Conservation (phyloP, 164 flowering plant genomes). For the Chloranthus sessilifolius region DNA sequence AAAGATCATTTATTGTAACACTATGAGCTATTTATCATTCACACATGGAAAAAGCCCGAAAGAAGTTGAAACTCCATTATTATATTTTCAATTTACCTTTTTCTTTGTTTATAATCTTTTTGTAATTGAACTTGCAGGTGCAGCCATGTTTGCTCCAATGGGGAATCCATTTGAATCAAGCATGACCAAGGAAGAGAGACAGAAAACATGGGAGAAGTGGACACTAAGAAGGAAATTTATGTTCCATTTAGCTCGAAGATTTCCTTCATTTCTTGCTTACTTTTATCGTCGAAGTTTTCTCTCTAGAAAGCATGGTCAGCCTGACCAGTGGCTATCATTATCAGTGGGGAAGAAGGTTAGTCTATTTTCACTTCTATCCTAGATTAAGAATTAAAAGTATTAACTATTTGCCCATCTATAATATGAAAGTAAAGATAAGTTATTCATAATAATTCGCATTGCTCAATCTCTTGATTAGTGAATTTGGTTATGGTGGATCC, state of each 20-base stretch:
- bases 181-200: slow-evolving; percentile 79
- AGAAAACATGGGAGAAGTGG: slow-evolving; percentile 74
- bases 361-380: slow-evolving; percentile 1
- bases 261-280: slow-evolving; percentile 59
- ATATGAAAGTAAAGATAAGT: too few relatives aligned
- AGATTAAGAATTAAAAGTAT: background rate
- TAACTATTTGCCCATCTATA: background rate
- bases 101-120: background rate
- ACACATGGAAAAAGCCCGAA: too few relatives aligned
- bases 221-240: slow-evolving; percentile 52
- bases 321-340: slow-evolving; percentile 67
- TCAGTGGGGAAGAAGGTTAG: slow-evolving; percentile 60
- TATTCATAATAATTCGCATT: too few relatives aligned
- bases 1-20: too few relatives aligned
- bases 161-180: slow-evolving; percentile 82
- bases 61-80: too few relatives aligned
- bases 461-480: too few relatives aligned
- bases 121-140: slow-evolving; percentile 52
- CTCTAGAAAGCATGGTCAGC: slow-evolving; percentile 68
- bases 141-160: slow-evolving; percentile 76
- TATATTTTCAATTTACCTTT: background rate
- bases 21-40: too few relatives aligned
- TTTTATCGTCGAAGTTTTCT: slow-evolving; percentile 68
- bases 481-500: too few relatives aligned
- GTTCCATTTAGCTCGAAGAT: slow-evolving; percentile 67